These are phyloP conservation scores for Calonectria pseudoreteaudii DNA, from an alignment of 2,329 filamentous ascomycete genomes.

Conservation along the genomic window DNA sequence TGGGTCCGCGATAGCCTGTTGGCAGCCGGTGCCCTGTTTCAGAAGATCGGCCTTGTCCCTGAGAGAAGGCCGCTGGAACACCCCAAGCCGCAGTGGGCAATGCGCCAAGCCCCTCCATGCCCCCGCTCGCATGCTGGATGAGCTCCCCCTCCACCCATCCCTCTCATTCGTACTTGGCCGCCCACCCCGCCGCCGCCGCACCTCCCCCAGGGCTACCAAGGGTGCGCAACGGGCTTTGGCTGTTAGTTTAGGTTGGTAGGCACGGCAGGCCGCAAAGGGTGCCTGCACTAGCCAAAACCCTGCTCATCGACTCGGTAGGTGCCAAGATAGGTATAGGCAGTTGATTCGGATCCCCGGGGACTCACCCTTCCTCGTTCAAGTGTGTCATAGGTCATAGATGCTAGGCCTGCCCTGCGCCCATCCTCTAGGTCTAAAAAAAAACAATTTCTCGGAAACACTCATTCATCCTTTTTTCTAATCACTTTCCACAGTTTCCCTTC, in stretches of 20 bases:
- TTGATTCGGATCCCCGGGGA: constrained; percentile 14
- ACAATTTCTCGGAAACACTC: constrained; percentile 10
- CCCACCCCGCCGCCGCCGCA: constrained; percentile 2
- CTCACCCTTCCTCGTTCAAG: background rate
- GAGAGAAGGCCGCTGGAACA: constrained; percentile 28
- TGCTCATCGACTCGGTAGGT: background rate
- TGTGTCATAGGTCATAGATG: constrained; percentile 7
- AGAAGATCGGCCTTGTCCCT: constrained; percentile 38
- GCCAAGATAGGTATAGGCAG: constrained; percentile 3
- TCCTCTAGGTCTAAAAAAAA: constrained; percentile 5
- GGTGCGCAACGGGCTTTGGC: background rate
- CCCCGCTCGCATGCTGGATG: constrained; percentile 4
- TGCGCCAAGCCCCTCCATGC: constrained; percentile 25
- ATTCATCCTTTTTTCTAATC: background rate
- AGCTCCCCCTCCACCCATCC: constrained; percentile 2
- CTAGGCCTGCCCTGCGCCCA: background rate
- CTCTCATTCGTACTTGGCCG: background rate
- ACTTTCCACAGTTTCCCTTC: background rate
- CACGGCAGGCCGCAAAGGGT: background rate
- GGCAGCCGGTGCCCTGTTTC: constrained; percentile 39
- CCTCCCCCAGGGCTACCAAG: background rate
- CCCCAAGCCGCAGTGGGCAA: constrained; percentile 38
- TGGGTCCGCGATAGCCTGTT: constrained; percentile 24
- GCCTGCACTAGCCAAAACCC: constrained; percentile 15
- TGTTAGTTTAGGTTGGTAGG: constrained; percentile 2